Percentiles rank a stretch among this genome's conserved stretches.
Conservation (phyloP, 2,329 filamentous ascomycete genomes). For the Fusarium phyllophilum region DNA sequence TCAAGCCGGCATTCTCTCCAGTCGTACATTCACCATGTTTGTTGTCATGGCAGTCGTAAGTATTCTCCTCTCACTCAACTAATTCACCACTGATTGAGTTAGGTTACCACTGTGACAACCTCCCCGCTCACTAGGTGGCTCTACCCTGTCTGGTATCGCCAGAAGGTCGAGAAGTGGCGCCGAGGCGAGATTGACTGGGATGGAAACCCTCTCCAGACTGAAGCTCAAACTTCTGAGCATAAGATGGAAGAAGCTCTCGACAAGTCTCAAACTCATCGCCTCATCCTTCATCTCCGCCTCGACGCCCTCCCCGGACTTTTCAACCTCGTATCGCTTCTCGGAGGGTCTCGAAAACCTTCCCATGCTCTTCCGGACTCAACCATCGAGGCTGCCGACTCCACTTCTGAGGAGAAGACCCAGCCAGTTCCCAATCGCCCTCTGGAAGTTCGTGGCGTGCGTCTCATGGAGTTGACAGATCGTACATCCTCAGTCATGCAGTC, state of each 20-base stretch:
- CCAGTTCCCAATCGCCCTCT: slow-evolving; percentile 24
- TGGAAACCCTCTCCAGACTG: slow-evolving; percentile 48
- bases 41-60: slow-evolving; percentile 84
- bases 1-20: slow-evolving; percentile 82
- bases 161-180: slow-evolving; percentile 67
- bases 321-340: slow-evolving; percentile 44
- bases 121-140: slow-evolving; percentile 78
- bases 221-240: slow-evolving; percentile 40
- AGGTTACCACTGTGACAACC: slow-evolving; percentile 82
- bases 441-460: slow-evolving; percentile 76
- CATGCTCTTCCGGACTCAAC: slow-evolving; percentile 1
- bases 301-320: slow-evolving; percentile 45
- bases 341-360: slow-evolving; percentile 29
- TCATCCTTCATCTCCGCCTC: slow-evolving; percentile 44
- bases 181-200: slow-evolving; percentile 92
- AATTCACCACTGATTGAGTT: background rate
- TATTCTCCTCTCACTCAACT: background rate
- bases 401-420: slow-evolving; percentile 2
- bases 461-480: slow-evolving; percentile 89
- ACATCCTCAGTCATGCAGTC: slow-evolving; percentile 96
- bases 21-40: slow-evolving; percentile 89
- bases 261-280: slow-evolving; percentile 41
- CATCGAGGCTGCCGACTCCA: background rate
- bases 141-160: slow-evolving; percentile 74
- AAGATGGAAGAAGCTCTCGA: slow-evolving; percentile 43